phyloP scores from a whole-genome alignment of 78 protist species.

The Salpingoeca rosetta region DNA sequence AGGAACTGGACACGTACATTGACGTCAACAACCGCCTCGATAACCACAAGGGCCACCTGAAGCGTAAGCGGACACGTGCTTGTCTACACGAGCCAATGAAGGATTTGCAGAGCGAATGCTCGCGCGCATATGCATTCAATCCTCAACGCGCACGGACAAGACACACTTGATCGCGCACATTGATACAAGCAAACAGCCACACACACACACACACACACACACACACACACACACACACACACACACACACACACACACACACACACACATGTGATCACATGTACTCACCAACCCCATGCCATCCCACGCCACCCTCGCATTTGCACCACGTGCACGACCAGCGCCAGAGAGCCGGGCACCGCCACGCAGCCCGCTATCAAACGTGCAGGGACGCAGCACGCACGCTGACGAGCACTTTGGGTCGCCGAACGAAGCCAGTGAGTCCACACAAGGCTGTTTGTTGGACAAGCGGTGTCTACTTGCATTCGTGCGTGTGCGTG shows the following conservation, averaged over 20 bases:
- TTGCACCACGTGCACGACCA: too few species aligned
- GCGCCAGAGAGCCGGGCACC: too few species aligned
- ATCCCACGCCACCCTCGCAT: constrained; percentile 47
- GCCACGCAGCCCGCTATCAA: too few species aligned
- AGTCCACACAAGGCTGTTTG: too few species aligned
- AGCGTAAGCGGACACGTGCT: neutral
- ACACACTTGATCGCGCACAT: neutral
- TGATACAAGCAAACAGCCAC: neutral
- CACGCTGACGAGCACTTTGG: too few species aligned
- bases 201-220: neutral
- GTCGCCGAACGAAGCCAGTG: too few species aligned
- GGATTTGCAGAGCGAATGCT: neutral
- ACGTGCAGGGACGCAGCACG: too few species aligned
- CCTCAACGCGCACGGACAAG: too few species aligned
- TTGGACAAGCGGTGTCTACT: too few species aligned
- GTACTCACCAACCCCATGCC: constrained; percentile 12
- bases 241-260: neutral
- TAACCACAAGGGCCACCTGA: too few species aligned
- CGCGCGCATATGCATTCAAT: neutral
- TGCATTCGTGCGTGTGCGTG: too few species aligned
- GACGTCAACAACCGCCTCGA: neutral
- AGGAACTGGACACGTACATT: neutral
- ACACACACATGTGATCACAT: neutral
- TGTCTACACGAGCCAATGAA: neutral
- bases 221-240: neutral